Evolutionary conservation across 2,329 filamentous ascomycete genomes (phyloP).

Genomic region (Capronia epimyces): DNA sequence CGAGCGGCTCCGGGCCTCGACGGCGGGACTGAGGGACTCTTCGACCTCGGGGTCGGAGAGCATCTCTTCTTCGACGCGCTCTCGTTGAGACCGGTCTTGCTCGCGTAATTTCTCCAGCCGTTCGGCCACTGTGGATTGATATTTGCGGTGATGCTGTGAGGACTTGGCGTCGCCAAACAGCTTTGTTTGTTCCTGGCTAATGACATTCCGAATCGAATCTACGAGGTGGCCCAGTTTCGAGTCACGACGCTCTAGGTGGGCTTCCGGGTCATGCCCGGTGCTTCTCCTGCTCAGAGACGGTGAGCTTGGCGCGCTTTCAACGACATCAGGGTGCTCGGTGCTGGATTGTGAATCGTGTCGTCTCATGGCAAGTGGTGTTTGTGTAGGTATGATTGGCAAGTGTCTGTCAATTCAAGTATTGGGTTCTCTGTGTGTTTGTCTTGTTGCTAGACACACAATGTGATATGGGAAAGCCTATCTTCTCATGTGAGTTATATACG

Average conservation of each 20-base stretch:
- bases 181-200: constrained; percentile 18
- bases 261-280: neutral
- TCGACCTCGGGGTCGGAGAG: neutral
- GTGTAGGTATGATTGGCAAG: neutral
- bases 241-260: constrained; percentile 4
- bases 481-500: neutral
- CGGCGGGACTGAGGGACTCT: constrained; percentile 16
- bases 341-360: constrained; percentile 2
- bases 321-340: constrained; percentile 1
- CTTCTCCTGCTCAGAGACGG: constrained; percentile 1
- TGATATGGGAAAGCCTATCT: neutral
- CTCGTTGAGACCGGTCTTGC: constrained; percentile 4
- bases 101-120: constrained; percentile 1
- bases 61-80: constrained; percentile 8
- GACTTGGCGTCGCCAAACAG: constrained; percentile 3
- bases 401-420: neutral
- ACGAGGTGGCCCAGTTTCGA: constrained; percentile 19
- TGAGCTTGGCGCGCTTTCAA: neutral
- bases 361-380: constrained; percentile 4
- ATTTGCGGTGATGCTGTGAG: constrained; percentile 7
- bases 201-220: constrained; percentile 13
- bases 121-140: neutral
- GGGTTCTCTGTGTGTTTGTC: neutral
- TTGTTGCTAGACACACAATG: neutral
- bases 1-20: constrained; percentile 16